Conservation (phyloP, 805 yeast species). For the Saccharomycopsis synnaedendra region DNA sequence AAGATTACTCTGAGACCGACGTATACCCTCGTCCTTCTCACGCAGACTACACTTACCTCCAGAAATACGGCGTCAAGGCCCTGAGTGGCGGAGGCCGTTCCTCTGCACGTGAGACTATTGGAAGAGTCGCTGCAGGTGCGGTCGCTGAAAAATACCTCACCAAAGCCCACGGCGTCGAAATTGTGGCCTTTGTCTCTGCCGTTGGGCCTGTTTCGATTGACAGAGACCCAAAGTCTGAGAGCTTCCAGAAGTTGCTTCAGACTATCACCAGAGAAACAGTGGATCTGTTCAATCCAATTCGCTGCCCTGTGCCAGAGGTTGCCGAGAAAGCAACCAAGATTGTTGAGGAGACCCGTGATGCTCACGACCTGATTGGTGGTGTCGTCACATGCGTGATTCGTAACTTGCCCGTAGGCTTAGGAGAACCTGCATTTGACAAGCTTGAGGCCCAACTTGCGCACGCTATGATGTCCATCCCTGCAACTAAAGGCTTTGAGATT, state of each 20-base stretch:
- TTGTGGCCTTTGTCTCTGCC: constrained; percentile 92
- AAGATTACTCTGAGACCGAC: constrained; percentile 92
- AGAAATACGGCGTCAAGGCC: constrained; percentile 87
- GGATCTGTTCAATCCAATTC: constrained; percentile 78
- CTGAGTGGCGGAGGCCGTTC: constrained; percentile 97
- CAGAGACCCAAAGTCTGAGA: constrained; percentile 53
- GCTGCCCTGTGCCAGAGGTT: constrained; percentile 76
- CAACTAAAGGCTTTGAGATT: constrained; percentile 95
- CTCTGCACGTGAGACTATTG: constrained; percentile 95
- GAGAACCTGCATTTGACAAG: constrained; percentile 97
- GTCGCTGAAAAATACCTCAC: constrained; percentile 86
- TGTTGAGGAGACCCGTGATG: constrained; percentile 77
- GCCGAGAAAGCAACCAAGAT: constrained; percentile 75
- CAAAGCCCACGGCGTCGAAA: constrained; percentile 69
- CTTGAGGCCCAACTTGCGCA: constrained; percentile 92
- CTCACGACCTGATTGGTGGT: constrained; percentile 93
- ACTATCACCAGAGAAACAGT: constrained; percentile 82
- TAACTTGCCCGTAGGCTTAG: constrained; percentile 90
- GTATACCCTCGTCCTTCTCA: constrained; percentile 95
- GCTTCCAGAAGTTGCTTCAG: constrained; percentile 55
- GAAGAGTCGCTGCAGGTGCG: constrained; percentile 98
- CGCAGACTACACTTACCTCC: constrained; percentile 89
- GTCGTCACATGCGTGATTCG: constrained; percentile 95
- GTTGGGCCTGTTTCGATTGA: constrained; percentile 76
- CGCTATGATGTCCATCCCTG: constrained; percentile 96